Percentiles rank a stretch among this genome's conserved stretches.
Evolutionary conservation across 768 basidiomycete species (phyloP).

Genomic region (Lactifluus hygrophoroides): DNA sequence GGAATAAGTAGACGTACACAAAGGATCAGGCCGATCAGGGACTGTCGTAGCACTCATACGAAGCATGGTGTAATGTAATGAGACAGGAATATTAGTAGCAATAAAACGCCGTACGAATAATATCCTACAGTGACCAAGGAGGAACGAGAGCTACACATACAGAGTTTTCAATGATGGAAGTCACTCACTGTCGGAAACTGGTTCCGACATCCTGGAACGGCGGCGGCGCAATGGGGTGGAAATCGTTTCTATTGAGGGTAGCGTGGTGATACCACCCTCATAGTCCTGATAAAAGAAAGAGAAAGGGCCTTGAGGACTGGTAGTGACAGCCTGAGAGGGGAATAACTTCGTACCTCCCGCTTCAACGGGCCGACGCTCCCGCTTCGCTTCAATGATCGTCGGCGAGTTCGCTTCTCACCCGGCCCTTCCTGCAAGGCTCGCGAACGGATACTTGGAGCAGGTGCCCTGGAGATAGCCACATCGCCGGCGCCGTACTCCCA

Average conservation of each 20-base stretch:
- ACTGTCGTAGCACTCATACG: neutral
- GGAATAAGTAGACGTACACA: neutral
- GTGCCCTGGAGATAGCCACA: neutral
- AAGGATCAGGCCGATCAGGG: too few relatives aligned
- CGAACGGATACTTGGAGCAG: neutral
- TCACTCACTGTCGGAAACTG: slow-evolving; percentile 13
- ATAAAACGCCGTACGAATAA: neutral
- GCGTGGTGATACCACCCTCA: neutral
- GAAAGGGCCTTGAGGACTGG: neutral
- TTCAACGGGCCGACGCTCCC: slow-evolving; percentile 8
- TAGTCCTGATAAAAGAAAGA: slow-evolving; percentile 8
- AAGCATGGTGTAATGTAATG: slow-evolving; percentile 27
- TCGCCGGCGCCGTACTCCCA: slow-evolving; percentile 20
- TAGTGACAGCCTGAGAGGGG: neutral
- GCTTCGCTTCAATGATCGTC: slow-evolving; percentile 18
- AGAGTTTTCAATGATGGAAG: neutral
- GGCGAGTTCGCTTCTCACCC: slow-evolving; percentile 11
- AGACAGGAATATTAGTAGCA: slow-evolving; percentile 30
- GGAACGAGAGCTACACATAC: neutral
- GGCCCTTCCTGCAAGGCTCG: neutral
- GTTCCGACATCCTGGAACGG: slow-evolving; percentile 12
- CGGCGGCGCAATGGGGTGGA: slow-evolving; percentile 13
- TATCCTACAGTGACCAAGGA: neutral
- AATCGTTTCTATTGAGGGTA: slow-evolving; percentile 7
- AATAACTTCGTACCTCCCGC: slow-evolving; percentile 5